phyloP scores from a whole-genome alignment of 2,329 filamentous ascomycete genomes.

The Chaetothyriales sp. region DNA sequence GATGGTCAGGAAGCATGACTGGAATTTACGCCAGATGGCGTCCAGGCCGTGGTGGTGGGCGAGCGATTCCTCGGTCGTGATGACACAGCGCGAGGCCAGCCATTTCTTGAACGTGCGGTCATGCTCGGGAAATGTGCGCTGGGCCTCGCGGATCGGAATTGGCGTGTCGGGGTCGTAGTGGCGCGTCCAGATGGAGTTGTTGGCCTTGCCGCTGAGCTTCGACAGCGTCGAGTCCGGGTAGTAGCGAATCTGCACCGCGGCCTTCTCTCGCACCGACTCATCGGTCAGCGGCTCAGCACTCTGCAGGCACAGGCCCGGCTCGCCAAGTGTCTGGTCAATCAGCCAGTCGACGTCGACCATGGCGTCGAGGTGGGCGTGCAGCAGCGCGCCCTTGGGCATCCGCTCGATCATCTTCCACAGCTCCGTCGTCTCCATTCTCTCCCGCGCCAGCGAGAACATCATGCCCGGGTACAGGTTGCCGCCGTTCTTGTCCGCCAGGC shows the following conservation, averaged over 20 bases:
- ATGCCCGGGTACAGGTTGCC: slow-evolving; percentile 69
- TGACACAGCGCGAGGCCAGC: slow-evolving; percentile 59
- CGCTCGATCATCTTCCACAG: slow-evolving; percentile 71
- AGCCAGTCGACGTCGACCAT: slow-evolving; percentile 81
- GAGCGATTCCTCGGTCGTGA: slow-evolving; percentile 58
- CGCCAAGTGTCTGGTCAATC: slow-evolving; percentile 52
- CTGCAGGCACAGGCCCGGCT: slow-evolving; percentile 21
- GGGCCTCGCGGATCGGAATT: slow-evolving; percentile 48
- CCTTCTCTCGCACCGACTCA: slow-evolving; percentile 6
- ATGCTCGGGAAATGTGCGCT: slow-evolving; percentile 59
- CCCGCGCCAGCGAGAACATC: slow-evolving; percentile 81
- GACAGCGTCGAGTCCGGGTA: slow-evolving; percentile 14
- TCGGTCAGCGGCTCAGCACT: slow-evolving; percentile 10
- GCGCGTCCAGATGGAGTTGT: slow-evolving; percentile 47
- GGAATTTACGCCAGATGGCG: slow-evolving; percentile 74
- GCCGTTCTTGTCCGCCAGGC: slow-evolving; percentile 46
- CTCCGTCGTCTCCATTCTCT: slow-evolving; percentile 69
- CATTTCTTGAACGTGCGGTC: slow-evolving; percentile 61
- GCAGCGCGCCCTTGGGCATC: slow-evolving; percentile 78
- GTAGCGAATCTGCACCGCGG: slow-evolving; percentile 12
- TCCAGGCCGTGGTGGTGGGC: slow-evolving; percentile 72
- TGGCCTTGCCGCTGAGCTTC: slow-evolving; percentile 17
- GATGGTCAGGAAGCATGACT: slow-evolving; percentile 58
- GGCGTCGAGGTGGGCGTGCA: slow-evolving; percentile 82
- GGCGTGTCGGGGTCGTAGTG: slow-evolving; percentile 48